Conservation (phyloP, 768 basidiomycete genomes). For the Suillus luteus region DNA sequence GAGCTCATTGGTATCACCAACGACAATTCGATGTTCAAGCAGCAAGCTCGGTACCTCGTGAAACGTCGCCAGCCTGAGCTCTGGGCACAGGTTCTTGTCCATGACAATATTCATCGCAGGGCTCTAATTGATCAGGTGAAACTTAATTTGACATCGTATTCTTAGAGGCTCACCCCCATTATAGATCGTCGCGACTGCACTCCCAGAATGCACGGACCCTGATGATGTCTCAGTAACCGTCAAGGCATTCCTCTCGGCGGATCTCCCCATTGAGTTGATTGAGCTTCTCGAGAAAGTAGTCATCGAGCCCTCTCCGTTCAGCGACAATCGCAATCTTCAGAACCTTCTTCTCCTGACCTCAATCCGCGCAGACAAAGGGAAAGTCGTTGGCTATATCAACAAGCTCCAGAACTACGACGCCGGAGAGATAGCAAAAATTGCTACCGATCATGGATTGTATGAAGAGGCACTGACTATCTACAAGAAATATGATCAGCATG, state of each 20-base stretch:
- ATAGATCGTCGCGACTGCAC: conserved; percentile 90
- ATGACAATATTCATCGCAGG: conserved; percentile 90
- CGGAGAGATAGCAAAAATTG: conserved; percentile 94
- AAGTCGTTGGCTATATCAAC: conserved; percentile 97
- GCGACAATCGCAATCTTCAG: conserved; percentile 95
- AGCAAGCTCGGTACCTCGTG: conserved; percentile 96
- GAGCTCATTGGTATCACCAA: conserved; percentile 97
- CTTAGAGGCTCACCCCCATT: conserved; percentile 1
- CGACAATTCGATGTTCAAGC: conserved; percentile 99
- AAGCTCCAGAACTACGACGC: conserved; percentile 95
- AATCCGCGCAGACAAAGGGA: conserved; percentile 96
- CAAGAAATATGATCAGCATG: conserved; percentile 96
- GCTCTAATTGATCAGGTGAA: conserved; percentile 89
- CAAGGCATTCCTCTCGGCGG: conserved; percentile 96
- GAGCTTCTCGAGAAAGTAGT: conserved; percentile 99
- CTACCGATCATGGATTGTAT: conserved; percentile 91
- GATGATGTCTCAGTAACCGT: conserved; percentile 99
- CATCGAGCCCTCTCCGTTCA: conserved; percentile 95
- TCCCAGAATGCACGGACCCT: conserved; percentile 96
- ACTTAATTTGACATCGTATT: background rate
- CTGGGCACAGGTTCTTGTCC: conserved; percentile 92
- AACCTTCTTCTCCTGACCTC: conserved; percentile 94
- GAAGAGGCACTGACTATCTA: conserved; percentile 98
- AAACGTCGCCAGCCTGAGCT: conserved; percentile 94
- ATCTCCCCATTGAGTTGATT: conserved; percentile 95